Conservation (phyloP, 116 monocot species). For the Posidonia oceanica region DNA sequence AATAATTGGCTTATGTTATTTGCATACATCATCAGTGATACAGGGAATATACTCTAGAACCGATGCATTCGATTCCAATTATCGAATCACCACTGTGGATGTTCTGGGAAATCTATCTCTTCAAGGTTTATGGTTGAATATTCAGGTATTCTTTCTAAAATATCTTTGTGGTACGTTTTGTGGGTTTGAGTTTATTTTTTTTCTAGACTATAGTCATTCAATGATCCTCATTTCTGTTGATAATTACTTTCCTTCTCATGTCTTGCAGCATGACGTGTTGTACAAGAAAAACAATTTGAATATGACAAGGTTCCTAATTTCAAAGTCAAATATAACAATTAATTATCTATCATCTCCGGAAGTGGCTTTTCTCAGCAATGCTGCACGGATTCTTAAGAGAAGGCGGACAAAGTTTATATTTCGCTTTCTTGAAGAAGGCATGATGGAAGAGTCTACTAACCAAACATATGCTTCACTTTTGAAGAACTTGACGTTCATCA, state of each 20-base stretch:
- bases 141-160: slow-evolving; percentile 7
- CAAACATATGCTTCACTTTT: slow-evolving; percentile 36
- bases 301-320: slow-evolving; percentile 37
- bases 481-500: slow-evolving; percentile 49
- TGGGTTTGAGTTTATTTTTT: background rate
- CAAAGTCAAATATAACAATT: slow-evolving; percentile 17
- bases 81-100: background rate
- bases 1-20: no score
- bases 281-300: slow-evolving; percentile 37
- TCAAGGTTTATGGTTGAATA: slow-evolving; percentile 10
- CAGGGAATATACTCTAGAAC: slow-evolving; percentile 9
- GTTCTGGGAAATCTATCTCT: background rate
- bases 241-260: no score
- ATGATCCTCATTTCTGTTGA: no score
- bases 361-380: slow-evolving; percentile 29
- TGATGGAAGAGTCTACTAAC: slow-evolving; percentile 40
- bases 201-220: no score
- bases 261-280: slow-evolving; percentile 44
- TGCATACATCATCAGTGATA: background rate
- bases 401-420: slow-evolving; percentile 46
- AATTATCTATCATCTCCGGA: slow-evolving; percentile 64
- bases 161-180: background rate
- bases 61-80: background rate
- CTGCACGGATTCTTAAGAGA: slow-evolving; percentile 13
- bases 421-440: slow-evolving; percentile 26